Conservation (phyloP, 768 basidiomycete genomes). For the Serendipita sp. region DNA sequence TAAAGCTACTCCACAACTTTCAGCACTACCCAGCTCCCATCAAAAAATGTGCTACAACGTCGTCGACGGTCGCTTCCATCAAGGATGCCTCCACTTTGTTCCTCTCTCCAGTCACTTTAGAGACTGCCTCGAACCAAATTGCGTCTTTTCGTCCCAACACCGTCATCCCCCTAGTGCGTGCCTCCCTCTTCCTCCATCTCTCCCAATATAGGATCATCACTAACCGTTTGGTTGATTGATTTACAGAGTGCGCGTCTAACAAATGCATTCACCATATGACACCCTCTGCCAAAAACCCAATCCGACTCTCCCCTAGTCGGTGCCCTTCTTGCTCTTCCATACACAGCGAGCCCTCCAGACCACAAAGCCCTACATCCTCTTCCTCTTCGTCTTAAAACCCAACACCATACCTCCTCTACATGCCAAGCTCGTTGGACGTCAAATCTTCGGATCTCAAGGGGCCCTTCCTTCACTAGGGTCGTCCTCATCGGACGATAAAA, state of each 20-base stretch:
- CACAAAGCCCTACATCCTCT: background rate
- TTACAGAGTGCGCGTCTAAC: background rate
- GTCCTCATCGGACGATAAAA: background rate
- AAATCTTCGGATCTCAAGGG: too few relatives aligned
- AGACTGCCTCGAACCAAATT: conserved; percentile 1
- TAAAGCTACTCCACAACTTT: too few relatives aligned
- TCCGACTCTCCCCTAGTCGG: background rate
- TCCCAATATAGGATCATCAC: too few relatives aligned
- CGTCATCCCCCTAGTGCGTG: background rate
- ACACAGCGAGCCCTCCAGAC: background rate
- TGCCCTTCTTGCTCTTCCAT: background rate
- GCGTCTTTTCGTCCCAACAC: conserved; percentile 1
- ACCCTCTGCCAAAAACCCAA: conserved; percentile 1
- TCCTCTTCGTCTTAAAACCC: background rate
- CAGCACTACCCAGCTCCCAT: background rate
- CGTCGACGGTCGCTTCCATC: conserved; percentile 4
- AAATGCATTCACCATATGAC: conserved; percentile 6
- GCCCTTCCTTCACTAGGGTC: background rate
- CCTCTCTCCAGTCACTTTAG: background rate
- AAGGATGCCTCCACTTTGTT: conserved; percentile 4
- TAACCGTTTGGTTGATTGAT: too few relatives aligned
- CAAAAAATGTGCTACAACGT: conserved; percentile 2
- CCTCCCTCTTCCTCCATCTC: background rate
- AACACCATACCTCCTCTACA: too few relatives aligned
- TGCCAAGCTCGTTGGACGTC: too few relatives aligned